Base-by-base conservation (phyloP, 345 rosid species). In the Bruguiera sexangula region DNA sequence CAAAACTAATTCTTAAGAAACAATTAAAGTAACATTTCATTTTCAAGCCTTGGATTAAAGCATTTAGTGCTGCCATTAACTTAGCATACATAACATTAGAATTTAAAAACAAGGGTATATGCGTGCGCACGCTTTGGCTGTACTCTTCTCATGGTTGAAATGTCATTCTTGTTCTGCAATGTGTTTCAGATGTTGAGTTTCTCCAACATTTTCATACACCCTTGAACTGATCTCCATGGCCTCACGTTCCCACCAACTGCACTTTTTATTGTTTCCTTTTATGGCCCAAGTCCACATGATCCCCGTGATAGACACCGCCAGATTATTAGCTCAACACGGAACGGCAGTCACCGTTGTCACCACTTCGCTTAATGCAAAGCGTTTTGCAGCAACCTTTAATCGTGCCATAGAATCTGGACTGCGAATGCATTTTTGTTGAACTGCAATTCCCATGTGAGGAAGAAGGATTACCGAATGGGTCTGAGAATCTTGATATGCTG, bases 301-400 rank as follows among this genome's bases (percentile, higher is more conserved):
- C 21, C 79, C 79, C 7, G 67, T 76, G 68, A 20, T 71, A 9
- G 79, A 76, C 61, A 76, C 62, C 2, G 79, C 75, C 39, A 71
- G 21, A 30, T 30, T 71, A 26, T 26, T 76, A 15, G 71, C 79
- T 1, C 67, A 62, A 16, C 52, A 67, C 1, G 72, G 69, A 1
- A n/a, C 43, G 37, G 30, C 24, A 31, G 52, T 69, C 58, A 80
- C 83, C 48, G 60, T 82, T 8, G 21, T 80, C 72, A 77, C 81
- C 59, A 77, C 86, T 0, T 21, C 67, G 1, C 13, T 58, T 3
- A 78, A 78, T 51, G 82, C 82, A 5, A 65, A 56, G 21, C 80
- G 76, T 3, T 62, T 72, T 21, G 55, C 43, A 48, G n/a, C 27
- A 1, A 24, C 58, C 6, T 62, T 83, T 51, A 54, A 68, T 26